Evolutionary conservation across 768 basidiomycete genomes (phyloP).

Genomic region (Termitomyces sp.): DNA sequence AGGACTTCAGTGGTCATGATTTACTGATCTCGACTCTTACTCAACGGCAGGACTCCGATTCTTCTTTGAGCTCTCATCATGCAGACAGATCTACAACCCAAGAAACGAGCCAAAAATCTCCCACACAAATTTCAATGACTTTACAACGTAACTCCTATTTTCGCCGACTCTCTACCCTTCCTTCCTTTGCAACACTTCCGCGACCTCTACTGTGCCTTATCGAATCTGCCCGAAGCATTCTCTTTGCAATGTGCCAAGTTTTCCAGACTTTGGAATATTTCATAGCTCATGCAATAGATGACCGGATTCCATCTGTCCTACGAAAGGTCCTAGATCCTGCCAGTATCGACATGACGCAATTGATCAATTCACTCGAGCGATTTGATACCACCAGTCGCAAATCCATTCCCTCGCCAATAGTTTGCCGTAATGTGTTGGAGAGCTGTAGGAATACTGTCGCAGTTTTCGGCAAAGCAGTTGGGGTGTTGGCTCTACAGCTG

Average conservation of each 20-base stretch:
- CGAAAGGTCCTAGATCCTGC: constrained; percentile 86
- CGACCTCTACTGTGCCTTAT: constrained; percentile 64
- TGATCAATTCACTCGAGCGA: constrained; percentile 86
- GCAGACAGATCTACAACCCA: constrained; percentile 21
- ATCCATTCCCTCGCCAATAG: constrained; percentile 59
- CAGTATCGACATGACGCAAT: constrained; percentile 70
- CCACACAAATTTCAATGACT: constrained; percentile 52
- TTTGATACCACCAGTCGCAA: constrained; percentile 82
- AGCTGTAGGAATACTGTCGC: constrained; percentile 81
- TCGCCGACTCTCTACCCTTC: constrained; percentile 80
- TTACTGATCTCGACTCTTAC: constrained; percentile 36
- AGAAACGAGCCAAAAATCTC: constrained; percentile 22
- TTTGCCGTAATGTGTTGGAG: constrained; percentile 79
- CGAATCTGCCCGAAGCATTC: constrained; percentile 87
- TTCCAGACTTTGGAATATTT: constrained; percentile 89
- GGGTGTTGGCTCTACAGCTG: constrained; percentile 77
- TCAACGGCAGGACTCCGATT: constrained; percentile 46
- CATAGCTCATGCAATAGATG: constrained; percentile 76
- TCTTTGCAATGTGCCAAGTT: constrained; percentile 90
- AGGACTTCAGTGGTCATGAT: constrained; percentile 20
- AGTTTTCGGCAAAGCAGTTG: constrained; percentile 85
- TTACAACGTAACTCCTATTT: constrained; percentile 92
- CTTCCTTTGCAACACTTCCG: constrained; percentile 67
- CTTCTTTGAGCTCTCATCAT: constrained; percentile 25
- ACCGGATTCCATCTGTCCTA: constrained; percentile 76